Evolutionary conservation across 164 flowering plant genomes (phyloP).

Genomic region (Magnolia changhungtana): DNA sequence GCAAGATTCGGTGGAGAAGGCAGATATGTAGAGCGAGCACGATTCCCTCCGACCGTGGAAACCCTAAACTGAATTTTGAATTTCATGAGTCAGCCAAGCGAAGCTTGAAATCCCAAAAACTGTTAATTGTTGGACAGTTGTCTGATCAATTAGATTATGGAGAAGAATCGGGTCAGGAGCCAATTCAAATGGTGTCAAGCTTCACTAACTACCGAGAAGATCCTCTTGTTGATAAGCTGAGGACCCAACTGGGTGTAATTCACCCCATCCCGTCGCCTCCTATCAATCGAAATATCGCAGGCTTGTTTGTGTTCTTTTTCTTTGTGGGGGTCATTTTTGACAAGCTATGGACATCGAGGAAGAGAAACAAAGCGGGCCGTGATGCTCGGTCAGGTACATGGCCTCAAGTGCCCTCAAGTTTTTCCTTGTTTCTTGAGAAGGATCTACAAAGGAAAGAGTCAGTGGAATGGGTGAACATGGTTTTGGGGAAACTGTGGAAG

Average conservation of each 20-base stretch:
- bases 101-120: conserved; percentile 26
- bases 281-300: conserved; percentile 51
- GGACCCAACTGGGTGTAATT: conserved; percentile 85
- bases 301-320: conserved; percentile 86
- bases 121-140: conserved; percentile 36
- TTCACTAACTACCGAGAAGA: conserved; percentile 66
- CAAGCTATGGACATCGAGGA: conserved; percentile 79
- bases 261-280: conserved; percentile 93
- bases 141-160: conserved; percentile 42
- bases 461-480: conserved; percentile 99
- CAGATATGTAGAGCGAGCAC: conserved; percentile 13
- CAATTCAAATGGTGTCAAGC: conserved; percentile 40
- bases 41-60: conserved; percentile 13
- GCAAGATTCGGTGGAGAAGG: conserved; percentile 1
- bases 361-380: conserved; percentile 28
- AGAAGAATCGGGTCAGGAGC: conserved; percentile 23
- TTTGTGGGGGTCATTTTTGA: conserved; percentile 87
- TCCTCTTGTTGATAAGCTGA: conserved; percentile 82
- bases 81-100: conserved; percentile 32
- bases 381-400: conserved; percentile 43
- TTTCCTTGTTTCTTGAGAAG: conserved; percentile 75
- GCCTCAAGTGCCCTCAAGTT: conserved; percentile 81
- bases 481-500: conserved; percentile 94
- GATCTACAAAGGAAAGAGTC: conserved; percentile 95
- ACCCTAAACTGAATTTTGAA: conserved; percentile 24